These are phyloP conservation scores for Malassezia arunalokei DNA, from an alignment of 1,284 basidiomycete genomes.

Conservation along the genomic window DNA sequence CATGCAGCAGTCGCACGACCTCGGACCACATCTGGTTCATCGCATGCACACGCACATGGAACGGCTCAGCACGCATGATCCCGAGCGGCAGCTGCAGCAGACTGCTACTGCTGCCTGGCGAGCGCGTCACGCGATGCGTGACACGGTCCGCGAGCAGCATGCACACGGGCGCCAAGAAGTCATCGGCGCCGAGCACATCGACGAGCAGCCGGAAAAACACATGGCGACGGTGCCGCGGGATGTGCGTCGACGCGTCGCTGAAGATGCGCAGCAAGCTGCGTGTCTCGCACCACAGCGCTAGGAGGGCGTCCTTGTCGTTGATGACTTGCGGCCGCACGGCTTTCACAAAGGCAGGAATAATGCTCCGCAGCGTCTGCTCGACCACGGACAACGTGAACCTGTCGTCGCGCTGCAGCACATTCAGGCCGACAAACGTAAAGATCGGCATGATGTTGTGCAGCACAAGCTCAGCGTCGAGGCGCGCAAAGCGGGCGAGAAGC, in stretches of 20 bases:
- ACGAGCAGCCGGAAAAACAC: constrained; percentile 87
- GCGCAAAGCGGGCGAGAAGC: constrained; percentile 72
- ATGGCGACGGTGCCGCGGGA: constrained; percentile 72
- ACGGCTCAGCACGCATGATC: constrained; percentile 53
- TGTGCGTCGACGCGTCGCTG: constrained; percentile 71
- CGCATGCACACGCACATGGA: constrained; percentile 53
- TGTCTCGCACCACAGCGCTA: constrained; percentile 33
- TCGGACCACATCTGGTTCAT: constrained; percentile 33
- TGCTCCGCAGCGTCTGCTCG: constrained; percentile 83
- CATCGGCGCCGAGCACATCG: constrained; percentile 64
- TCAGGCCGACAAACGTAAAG: constrained; percentile 97
- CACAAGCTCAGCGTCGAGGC: constrained; percentile 75
- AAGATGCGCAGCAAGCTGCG: constrained; percentile 67
- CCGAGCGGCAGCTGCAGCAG: constrained; percentile 58
- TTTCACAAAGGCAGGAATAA: constrained; percentile 80
- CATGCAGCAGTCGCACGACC: constrained; percentile 21
- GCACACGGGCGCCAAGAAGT: constrained; percentile 70
- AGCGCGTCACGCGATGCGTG: constrained; percentile 60
- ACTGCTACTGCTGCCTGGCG: constrained; percentile 48
- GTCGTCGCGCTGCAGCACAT: constrained; percentile 90
- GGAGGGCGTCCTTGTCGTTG: constrained; percentile 15
- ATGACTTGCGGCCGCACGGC: constrained; percentile 54
- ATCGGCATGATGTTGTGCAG: constrained; percentile 94
- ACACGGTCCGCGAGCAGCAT: constrained; percentile 76
- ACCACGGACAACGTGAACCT: constrained; percentile 88